Evolutionary conservation across 2,329 filamentous ascomycete species (phyloP).

Genomic region (Thelonectria blattea): DNA sequence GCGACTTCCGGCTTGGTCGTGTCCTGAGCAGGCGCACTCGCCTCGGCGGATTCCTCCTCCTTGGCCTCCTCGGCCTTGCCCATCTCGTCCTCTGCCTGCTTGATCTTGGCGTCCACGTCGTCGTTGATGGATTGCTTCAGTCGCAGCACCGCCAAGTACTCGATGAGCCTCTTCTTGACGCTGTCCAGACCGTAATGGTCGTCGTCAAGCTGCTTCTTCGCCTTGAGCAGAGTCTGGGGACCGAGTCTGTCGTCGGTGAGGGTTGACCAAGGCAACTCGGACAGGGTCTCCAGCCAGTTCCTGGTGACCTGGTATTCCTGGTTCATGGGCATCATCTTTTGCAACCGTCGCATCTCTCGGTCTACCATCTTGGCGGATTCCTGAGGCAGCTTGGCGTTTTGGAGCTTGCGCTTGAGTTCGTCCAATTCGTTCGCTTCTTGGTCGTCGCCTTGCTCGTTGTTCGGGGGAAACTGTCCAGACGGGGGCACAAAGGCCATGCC

Average conservation of each 20-base stretch:
- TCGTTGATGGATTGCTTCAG: conserved; percentile 91
- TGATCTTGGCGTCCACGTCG: conserved; percentile 80
- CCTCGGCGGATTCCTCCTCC: conserved; percentile 31
- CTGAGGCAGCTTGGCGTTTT: conserved; percentile 78
- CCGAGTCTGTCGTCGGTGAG: conserved; percentile 87
- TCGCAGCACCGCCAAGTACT: conserved; percentile 95
- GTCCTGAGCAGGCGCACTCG: conserved; percentile 35
- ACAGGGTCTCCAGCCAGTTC: conserved; percentile 91
- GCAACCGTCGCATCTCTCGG: conserved; percentile 83
- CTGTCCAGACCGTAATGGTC: conserved; percentile 97
- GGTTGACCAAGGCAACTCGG: conserved; percentile 91
- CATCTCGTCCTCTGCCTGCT: conserved; percentile 65
- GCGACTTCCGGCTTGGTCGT: conserved; percentile 51
- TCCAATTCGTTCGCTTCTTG: conserved; percentile 90
- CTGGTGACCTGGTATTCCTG: conserved; percentile 94
- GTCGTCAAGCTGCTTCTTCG: conserved; percentile 88
- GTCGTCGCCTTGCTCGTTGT: conserved; percentile 65
- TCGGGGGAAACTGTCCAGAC: conserved; percentile 47
- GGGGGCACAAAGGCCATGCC: conserved; percentile 46
- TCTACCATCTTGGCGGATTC: conserved; percentile 93
- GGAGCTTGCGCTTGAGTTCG: conserved; percentile 86
- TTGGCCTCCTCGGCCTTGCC: conserved; percentile 41
- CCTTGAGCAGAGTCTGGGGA: conserved; percentile 75
- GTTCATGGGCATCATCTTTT: conserved; percentile 95
- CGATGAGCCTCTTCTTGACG: conserved; percentile 94